Base-by-base conservation (phyloP, 345 rosid species). In the Rhodamnia argentea region DNA sequence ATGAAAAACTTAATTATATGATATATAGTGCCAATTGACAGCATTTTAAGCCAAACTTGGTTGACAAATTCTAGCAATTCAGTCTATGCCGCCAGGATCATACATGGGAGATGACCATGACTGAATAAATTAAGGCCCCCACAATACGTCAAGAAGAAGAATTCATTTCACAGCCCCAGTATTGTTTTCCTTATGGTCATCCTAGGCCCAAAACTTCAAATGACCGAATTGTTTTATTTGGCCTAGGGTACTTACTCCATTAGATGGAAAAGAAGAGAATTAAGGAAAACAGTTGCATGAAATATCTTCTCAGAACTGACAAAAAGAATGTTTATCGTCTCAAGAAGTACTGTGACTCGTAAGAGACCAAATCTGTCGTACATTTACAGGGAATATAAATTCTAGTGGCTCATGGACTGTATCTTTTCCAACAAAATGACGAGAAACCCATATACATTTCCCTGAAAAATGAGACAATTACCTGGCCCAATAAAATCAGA, bases 401-500 rank as follows among this genome's bases (percentile, higher is more conserved):
- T 70, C 26, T 24, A 37, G 51, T 54, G 62, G 84, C 51, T 54
- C 54, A 83, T 54, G 62, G 15, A n/a, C n/a, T 53, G 84, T 53
- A 53, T 15, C 13, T n/a, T 83, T 52, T 8, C 18, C 42, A 83
- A 29, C 44, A 27, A 84, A 44, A 84, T 37, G 75, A 27, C 54
- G 22, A 23, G 44, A 51, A 29, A 59, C 50, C 50, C 40, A 20
- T 52, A 60, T 62, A 62, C 3, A 70, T 84, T 42, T 62, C 44
- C 82, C 26, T 20, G 44, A 85, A 52, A 37, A 56, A 83, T 86
- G 82, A 55, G 62, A 82, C 83, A 82, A 42, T 85, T 94, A 95
- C 98, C 98, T 88, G 97, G 94, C 90, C 91, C 90, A 62, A 89
- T 89, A 89, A 90, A 97, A 89, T 97, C 98, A 86, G 98, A 95